phyloP scores from a whole-genome alignment of 768 basidiomycete genomes.

The Lentinula sp. region DNA sequence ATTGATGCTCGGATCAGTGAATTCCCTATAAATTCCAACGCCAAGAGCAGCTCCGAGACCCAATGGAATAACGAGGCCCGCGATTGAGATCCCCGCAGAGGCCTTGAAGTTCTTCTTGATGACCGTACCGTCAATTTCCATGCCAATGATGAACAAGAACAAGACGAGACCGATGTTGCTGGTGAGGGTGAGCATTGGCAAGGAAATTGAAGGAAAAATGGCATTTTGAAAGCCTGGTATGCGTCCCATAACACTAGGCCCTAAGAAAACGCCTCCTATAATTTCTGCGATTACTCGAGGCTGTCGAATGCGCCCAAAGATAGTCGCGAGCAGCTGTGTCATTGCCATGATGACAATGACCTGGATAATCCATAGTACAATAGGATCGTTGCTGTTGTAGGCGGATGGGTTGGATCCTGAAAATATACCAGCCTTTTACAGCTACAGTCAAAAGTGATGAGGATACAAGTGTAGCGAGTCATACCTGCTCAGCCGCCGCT shows the following conservation, averaged over 20 bases:
- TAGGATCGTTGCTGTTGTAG: slow-evolving; percentile 61
- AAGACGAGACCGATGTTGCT: slow-evolving; percentile 71
- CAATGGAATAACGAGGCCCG: slow-evolving; percentile 73
- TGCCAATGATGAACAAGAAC: slow-evolving; percentile 79
- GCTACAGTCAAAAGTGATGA: background rate
- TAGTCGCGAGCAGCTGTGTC: slow-evolving; percentile 64
- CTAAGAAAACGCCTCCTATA: slow-evolving; percentile 83
- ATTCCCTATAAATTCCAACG: slow-evolving; percentile 69
- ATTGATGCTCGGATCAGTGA: slow-evolving; percentile 49
- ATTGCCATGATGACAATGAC: slow-evolving; percentile 75
- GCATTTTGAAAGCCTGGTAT: slow-evolving; percentile 64
- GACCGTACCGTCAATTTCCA: slow-evolving; percentile 75
- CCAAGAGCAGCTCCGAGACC: slow-evolving; percentile 74
- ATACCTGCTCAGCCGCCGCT: slow-evolving; percentile 44
- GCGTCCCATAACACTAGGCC: slow-evolving; percentile 70
- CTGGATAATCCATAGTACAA: slow-evolving; percentile 75
- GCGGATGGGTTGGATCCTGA: slow-evolving; percentile 66
- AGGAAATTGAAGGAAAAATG: slow-evolving; percentile 51
- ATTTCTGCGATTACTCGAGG: slow-evolving; percentile 94
- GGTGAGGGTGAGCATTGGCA: slow-evolving; percentile 62
- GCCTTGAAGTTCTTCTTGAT: slow-evolving; percentile 58
- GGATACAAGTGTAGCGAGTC: slow-evolving; percentile 5
- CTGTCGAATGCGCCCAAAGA: slow-evolving; percentile 68
- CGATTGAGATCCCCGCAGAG: slow-evolving; percentile 52
- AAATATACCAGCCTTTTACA: slow-evolving; percentile 64